phyloP scores from a whole-genome alignment of 2,329 filamentous ascomycete genomes.

The Aspergillus sclerotialis region DNA sequence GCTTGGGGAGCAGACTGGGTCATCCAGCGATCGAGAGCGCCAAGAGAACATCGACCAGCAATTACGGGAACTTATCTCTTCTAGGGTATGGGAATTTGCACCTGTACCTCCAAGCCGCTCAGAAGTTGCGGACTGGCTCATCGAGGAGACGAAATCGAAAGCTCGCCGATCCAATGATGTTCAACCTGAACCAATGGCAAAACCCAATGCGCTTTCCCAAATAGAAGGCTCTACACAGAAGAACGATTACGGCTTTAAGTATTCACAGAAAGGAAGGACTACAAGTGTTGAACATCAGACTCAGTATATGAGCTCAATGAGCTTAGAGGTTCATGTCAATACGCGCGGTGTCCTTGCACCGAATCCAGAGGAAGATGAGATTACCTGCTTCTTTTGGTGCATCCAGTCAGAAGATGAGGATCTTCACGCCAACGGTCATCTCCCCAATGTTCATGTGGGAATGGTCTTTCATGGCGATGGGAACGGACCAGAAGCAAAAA shows the following conservation, averaged over 20 bases:
- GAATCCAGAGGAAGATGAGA: conserved; percentile 83
- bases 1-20: conserved; percentile 46
- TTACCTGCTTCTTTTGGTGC: conserved; percentile 86
- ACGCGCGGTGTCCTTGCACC: conserved; percentile 73
- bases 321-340: conserved; percentile 85
- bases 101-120: conserved; percentile 60
- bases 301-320: conserved; percentile 96
- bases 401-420: conserved; percentile 67
- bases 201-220: conserved; percentile 58
- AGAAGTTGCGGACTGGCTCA: conserved; percentile 66
- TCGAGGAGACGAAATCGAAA: conserved; percentile 15
- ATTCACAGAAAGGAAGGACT: conserved; percentile 66
- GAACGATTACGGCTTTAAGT: conserved; percentile 77
- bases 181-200: conserved; percentile 10
- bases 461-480: conserved; percentile 65
- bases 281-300: conserved; percentile 75
- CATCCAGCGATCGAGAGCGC: conserved; percentile 44
- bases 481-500: conserved; percentile 50
- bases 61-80: conserved; percentile 52
- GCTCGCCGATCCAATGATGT: conserved; percentile 3
- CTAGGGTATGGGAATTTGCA: conserved; percentile 71
- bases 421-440: conserved; percentile 42
- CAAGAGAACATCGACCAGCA: conserved; percentile 46
- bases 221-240: conserved; percentile 83
- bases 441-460: conserved; percentile 55